Percentiles rank a stretch among this genome's conserved stretches.
These are phyloP conservation scores for Candida parachauliodes DNA, from an alignment of 805 yeast genomes.

Conservation along the genomic window DNA sequence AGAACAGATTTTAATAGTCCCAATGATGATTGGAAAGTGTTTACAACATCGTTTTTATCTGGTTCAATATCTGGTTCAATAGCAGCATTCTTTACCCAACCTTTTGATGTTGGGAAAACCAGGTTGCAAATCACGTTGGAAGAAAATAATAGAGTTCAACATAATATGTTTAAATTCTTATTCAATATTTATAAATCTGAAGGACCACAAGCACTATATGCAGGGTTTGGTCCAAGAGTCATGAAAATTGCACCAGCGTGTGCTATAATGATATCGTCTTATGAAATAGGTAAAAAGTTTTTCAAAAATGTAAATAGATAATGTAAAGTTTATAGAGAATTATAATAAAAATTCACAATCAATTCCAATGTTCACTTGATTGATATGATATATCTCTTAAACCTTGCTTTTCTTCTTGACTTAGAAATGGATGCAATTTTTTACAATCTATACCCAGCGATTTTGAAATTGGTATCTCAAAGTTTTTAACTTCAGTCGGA, in stretches of 20 bases:
- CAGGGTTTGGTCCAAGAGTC: conserved; percentile 82
- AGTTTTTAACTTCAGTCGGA: neutral
- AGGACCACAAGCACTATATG: conserved; percentile 80
- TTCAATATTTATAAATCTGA: conserved; percentile 61
- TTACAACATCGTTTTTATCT: conserved; percentile 64
- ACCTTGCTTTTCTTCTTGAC: neutral
- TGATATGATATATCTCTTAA: conserved; percentile 2
- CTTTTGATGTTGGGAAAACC: conserved; percentile 97
- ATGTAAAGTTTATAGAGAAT: conserved; percentile 2
- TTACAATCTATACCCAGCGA: conserved; percentile 8
- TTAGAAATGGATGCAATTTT: neutral
- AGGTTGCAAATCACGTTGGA: conserved; percentile 66
- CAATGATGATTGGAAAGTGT: conserved; percentile 43
- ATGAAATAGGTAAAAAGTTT: conserved; percentile 77
- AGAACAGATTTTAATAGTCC: conserved; percentile 20
- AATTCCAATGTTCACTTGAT: conserved; percentile 9
- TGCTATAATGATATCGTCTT: conserved; percentile 96
- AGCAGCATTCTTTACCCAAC: conserved; percentile 87
- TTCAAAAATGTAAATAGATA: conserved; percentile 24
- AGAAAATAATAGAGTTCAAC: conserved; percentile 14
- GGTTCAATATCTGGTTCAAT: conserved; percentile 82
- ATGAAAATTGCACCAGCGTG: conserved; percentile 95
- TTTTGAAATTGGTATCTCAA: conserved; percentile 6
- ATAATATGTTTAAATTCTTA: conserved; percentile 69
- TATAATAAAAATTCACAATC: neutral